Percentiles rank a stretch among this genome's conserved stretches.
These are phyloP conservation scores for Leucogyrophana mollusca DNA, from an alignment of 768 basidiomycete species.

Conservation along the genomic window DNA sequence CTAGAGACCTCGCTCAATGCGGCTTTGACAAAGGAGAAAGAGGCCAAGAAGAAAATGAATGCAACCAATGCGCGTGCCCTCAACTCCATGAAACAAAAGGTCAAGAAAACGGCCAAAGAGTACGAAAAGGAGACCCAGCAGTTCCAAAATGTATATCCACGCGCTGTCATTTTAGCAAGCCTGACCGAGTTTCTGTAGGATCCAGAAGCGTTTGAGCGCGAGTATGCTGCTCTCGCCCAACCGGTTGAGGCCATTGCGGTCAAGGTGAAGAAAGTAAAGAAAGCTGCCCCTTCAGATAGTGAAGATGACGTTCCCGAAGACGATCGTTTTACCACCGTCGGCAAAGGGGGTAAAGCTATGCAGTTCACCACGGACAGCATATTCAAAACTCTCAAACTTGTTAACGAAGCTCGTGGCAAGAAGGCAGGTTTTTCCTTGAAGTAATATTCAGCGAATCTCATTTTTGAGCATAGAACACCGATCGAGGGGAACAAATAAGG, in stretches of 20 bases:
- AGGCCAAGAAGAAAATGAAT: constrained; percentile 94
- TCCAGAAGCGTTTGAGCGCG: constrained; percentile 82
- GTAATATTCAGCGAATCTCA: constrained; percentile 3
- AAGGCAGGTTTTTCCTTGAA: constrained; percentile 58
- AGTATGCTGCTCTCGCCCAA: constrained; percentile 57
- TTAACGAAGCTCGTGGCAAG: constrained; percentile 93
- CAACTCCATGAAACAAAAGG: constrained; percentile 97
- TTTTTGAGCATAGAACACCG: constrained; percentile 74
- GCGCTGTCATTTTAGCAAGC: background rate
- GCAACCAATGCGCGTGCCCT: constrained; percentile 90
- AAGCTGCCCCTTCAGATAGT: constrained; percentile 31
- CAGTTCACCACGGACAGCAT: constrained; percentile 82
- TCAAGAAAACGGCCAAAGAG: constrained; percentile 90
- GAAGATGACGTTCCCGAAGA: constrained; percentile 42
- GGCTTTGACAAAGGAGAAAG: constrained; percentile 83
- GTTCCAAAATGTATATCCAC: constrained; percentile 63
- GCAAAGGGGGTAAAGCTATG: constrained; percentile 83
- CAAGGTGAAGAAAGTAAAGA: constrained; percentile 37
- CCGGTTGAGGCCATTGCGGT: constrained; percentile 40
- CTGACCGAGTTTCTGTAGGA: constrained; percentile 50
- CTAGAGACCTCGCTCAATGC: constrained; percentile 76
- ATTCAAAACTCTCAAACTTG: constrained; percentile 87
- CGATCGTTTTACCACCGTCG: constrained; percentile 87
- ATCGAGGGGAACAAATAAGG: constrained; percentile 91
- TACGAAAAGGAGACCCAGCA: constrained; percentile 77